These are phyloP conservation scores for Hordeum pubiflorum DNA, from an alignment of 202 grass and related monocot species.

Conservation along the genomic window DNA sequence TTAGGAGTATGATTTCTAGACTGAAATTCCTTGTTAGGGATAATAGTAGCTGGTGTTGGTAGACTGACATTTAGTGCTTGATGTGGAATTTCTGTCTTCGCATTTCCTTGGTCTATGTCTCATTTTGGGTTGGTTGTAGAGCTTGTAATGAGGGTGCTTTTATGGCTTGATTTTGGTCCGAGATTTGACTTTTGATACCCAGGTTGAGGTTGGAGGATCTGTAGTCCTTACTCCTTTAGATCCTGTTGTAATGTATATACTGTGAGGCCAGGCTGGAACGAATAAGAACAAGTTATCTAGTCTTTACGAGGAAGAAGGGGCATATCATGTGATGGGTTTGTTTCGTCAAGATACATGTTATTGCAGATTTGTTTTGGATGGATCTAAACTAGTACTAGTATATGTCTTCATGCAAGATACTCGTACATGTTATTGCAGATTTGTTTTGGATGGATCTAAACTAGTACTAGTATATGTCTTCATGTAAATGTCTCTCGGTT, in stretches of 20 bases:
- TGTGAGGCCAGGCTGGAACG: constrained; percentile 32
- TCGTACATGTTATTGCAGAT: background rate
- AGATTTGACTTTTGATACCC: constrained; percentile 34
- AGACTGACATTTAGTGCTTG: constrained; percentile 36
- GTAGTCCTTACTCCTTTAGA: constrained; percentile 13
- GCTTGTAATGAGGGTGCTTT: constrained; percentile 23
- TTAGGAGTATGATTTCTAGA: constrained; percentile 32
- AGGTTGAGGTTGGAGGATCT: background rate
- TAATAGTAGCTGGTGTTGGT: constrained; percentile 27
- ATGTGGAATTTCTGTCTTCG: constrained; percentile 11
- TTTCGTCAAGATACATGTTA: background rate
- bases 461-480: background rate
- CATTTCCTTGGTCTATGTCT: constrained; percentile 16
- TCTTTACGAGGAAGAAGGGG: constrained; percentile 34
- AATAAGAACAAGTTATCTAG: constrained; percentile 15
- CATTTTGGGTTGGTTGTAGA: constrained; percentile 31
- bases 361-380: no score
- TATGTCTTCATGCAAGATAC: no score
- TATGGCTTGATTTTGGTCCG: constrained; percentile 37
- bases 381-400: no score
- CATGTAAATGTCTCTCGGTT: background rate
- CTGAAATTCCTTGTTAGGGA: constrained; percentile 43
- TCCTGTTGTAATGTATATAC: constrained; percentile 40
- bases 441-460: constrained; percentile 15
- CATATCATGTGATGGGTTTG: constrained; percentile 18